These are phyloP conservation scores for Clavariopsis aquatica DNA, from an alignment of 495 filamentous ascomycete species.

Conservation along the genomic window DNA sequence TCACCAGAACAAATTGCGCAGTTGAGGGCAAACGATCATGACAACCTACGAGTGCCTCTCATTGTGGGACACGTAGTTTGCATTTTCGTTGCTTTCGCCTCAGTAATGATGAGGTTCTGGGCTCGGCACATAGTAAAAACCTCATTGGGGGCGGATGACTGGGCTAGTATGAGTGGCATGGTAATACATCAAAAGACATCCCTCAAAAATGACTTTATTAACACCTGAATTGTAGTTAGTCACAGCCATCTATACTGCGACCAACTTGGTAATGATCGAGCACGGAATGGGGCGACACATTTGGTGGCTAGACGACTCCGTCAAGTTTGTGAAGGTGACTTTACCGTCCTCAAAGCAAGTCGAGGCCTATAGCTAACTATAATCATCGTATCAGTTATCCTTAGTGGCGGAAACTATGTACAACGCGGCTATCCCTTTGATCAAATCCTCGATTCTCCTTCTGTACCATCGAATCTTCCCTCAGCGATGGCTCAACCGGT, in stretches of 20 bases:
- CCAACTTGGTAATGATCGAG: slow-evolving; percentile 2
- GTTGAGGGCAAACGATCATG: slow-evolving; percentile 6
- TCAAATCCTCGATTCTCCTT: slow-evolving; percentile 9
- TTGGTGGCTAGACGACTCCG: slow-evolving; percentile 3
- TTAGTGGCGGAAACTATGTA: slow-evolving; percentile 7
- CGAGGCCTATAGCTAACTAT: slow-evolving; percentile 1
- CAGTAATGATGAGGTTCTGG: slow-evolving; percentile 2
- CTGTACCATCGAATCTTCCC: slow-evolving; percentile 5
- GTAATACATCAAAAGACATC: neutral
- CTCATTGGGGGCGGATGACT: slow-evolving; percentile 1
- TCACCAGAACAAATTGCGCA: slow-evolving; percentile 1
- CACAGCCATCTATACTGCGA: slow-evolving; percentile 2
- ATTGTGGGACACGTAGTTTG: slow-evolving; percentile 6
- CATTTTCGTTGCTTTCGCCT: slow-evolving; percentile 9
- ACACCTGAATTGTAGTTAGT: neutral
- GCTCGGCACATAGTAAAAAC: slow-evolving; percentile 3
- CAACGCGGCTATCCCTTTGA: slow-evolving; percentile 5
- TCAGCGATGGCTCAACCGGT: slow-evolving; percentile 3
- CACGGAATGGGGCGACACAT: slow-evolving; percentile 7
- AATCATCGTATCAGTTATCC: neutral
- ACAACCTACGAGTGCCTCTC: slow-evolving; percentile 7
- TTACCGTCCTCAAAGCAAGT: slow-evolving; percentile 2
- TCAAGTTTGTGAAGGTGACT: slow-evolving; percentile 4
- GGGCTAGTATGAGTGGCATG: slow-evolving; percentile 5
- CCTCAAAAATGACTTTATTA: slow-evolving; percentile 5